Conservation (phyloP, 2,329 filamentous ascomycete genomes). For the Stemphylium vesicarium region DNA sequence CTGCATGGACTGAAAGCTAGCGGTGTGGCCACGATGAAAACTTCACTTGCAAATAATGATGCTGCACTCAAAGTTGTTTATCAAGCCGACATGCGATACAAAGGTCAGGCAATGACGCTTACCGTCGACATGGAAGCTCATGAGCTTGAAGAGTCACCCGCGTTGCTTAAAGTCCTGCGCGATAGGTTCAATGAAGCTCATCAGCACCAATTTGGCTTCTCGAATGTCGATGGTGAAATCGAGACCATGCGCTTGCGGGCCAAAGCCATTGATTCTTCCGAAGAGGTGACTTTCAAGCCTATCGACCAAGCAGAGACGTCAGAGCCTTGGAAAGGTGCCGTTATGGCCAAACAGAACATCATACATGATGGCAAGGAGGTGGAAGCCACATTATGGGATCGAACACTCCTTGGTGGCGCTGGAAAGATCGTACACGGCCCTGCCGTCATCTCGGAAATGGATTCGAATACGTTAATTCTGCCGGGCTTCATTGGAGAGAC, state of each 20-base stretch:
- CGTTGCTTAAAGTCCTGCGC: slow-evolving; percentile 45
- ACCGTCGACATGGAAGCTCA: slow-evolving; percentile 44
- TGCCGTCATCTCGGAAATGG: slow-evolving; percentile 59
- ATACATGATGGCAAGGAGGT: slow-evolving; percentile 50
- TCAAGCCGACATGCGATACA: slow-evolving; percentile 57
- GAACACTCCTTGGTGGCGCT: slow-evolving; percentile 50
- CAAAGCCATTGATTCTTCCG: slow-evolving; percentile 53
- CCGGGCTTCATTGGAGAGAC: slow-evolving; percentile 57
- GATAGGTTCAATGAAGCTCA: slow-evolving; percentile 52
- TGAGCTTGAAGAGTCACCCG: slow-evolving; percentile 43
- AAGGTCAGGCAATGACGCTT: slow-evolving; percentile 52
- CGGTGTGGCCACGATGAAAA: slow-evolving; percentile 50
- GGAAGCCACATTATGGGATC: slow-evolving; percentile 55
- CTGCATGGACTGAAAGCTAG: slow-evolving; percentile 48
- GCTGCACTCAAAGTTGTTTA: slow-evolving; percentile 46
- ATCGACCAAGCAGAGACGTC: slow-evolving; percentile 33
- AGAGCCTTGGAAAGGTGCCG: slow-evolving; percentile 45
- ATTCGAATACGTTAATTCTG: slow-evolving; percentile 59
- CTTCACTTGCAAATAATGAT: slow-evolving; percentile 42
- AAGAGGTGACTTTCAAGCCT: slow-evolving; percentile 49
- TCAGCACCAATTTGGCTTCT: slow-evolving; percentile 56
- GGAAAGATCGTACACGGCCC: slow-evolving; percentile 53
- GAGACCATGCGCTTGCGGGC: slow-evolving; percentile 58
- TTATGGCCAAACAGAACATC: slow-evolving; percentile 50
- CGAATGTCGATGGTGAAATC: slow-evolving; percentile 53